These are phyloP conservation scores for Colletotrichum caudatum DNA, from an alignment of 2,329 filamentous ascomycete species.

Conservation along the genomic window DNA sequence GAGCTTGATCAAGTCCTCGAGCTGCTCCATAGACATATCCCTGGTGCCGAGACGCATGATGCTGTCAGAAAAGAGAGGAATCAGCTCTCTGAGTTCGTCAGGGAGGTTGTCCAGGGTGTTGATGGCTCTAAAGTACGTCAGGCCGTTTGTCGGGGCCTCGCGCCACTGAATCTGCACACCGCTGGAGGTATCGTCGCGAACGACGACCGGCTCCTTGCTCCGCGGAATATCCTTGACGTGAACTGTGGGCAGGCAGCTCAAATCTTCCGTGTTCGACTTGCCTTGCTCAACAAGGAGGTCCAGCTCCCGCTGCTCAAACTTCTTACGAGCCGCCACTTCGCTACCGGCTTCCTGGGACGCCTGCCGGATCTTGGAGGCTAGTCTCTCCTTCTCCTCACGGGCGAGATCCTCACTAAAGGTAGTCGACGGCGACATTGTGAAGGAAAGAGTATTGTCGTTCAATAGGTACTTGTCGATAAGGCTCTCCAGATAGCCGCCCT, in stretches of 20 bases:
- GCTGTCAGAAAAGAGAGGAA: conserved; percentile 91
- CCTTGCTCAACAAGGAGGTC: conserved; percentile 85
- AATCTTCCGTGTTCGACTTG: conserved; percentile 83
- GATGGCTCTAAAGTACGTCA: conserved; percentile 95
- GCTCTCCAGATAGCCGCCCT: conserved; percentile 84
- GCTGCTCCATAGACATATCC: conserved; percentile 88
- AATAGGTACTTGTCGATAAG: conserved; percentile 91
- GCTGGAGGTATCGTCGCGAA: conserved; percentile 74
- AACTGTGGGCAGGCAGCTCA: conserved; percentile 89
- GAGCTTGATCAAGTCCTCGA: conserved; percentile 95
- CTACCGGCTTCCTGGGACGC: conserved; percentile 76
- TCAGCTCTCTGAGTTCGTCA: conserved; percentile 83
- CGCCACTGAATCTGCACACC: conserved; percentile 85
- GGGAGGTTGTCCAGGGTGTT: conserved; percentile 84
- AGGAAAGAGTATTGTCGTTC: conserved; percentile 87
- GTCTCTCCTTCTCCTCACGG: conserved; percentile 79
- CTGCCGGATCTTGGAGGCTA: conserved; percentile 80
- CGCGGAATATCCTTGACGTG: conserved; percentile 91
- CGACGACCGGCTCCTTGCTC: conserved; percentile 69
- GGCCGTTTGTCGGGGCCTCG: conserved; percentile 91
- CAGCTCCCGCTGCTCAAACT: conserved; percentile 82
- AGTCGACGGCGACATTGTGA: conserved; percentile 91
- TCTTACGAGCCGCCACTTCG: conserved; percentile 76
- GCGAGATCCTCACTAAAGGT: conserved; percentile 80
- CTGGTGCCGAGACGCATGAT: conserved; percentile 95